Evolutionary conservation across 306 rosid genomes (phyloP).

Genomic region (Comarum palustre): DNA sequence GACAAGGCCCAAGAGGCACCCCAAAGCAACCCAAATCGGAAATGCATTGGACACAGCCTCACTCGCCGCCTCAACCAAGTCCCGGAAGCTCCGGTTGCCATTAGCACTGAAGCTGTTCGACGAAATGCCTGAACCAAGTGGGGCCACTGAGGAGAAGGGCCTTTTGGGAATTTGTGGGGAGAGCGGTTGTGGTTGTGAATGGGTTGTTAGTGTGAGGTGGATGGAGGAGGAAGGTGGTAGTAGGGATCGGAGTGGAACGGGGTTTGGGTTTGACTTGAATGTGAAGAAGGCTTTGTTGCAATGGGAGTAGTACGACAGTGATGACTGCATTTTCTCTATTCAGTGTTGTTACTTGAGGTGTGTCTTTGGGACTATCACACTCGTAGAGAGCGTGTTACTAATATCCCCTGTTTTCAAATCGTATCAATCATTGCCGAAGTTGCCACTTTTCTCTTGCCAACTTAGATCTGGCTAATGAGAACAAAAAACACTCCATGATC

Average conservation of each 20-base stretch:
- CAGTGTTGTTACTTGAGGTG: no score
- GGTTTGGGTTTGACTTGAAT: slow-evolving; percentile 16
- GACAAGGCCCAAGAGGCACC: slow-evolving; percentile 57
- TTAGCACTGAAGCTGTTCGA: slow-evolving; percentile 34
- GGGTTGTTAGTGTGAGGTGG: slow-evolving; percentile 12
- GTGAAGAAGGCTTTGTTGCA: slow-evolving; percentile 23
- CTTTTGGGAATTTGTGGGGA: slow-evolving; percentile 2
- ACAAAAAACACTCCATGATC: no score
- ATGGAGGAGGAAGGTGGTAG: slow-evolving; percentile 1
- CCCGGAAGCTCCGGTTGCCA: slow-evolving; percentile 39
- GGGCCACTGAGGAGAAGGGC: slow-evolving; percentile 5
- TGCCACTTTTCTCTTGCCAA: no score
- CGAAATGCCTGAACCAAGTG: slow-evolving; percentile 54
- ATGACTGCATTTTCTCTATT: slow-evolving; percentile 35
- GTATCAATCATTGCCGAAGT: no score
- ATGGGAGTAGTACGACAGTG: slow-evolving; percentile 31
- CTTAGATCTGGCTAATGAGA: no score
- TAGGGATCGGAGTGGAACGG: slow-evolving; percentile 14
- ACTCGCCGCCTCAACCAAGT: slow-evolving; percentile 53
- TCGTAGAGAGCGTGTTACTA: no score
- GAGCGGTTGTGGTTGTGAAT: slow-evolving; percentile 8
- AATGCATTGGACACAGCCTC: slow-evolving; percentile 59
- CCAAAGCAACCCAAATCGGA: slow-evolving; percentile 80
- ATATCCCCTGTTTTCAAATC: no score
- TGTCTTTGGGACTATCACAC: no score